Conservation (phyloP, 495 filamentous ascomycete genomes). For the Chaetomium tenue region DNA sequence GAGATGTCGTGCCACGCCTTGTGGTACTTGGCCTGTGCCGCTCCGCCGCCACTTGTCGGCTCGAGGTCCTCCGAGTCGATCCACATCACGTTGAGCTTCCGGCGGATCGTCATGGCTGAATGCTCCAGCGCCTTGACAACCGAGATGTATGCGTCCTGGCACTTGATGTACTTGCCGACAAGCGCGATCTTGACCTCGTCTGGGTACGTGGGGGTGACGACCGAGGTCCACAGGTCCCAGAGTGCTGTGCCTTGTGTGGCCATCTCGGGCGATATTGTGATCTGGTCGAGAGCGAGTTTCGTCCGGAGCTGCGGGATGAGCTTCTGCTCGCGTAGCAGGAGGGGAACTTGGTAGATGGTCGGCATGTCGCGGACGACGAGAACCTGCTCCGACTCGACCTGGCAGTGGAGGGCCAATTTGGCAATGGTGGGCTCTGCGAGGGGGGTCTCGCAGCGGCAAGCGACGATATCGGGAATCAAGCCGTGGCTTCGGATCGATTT, state of each 20-base stretch:
- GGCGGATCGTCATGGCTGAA: constrained; percentile 78
- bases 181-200: constrained; percentile 77
- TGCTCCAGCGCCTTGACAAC: constrained; percentile 87
- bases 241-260: constrained; percentile 57
- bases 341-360: constrained; percentile 87
- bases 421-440: constrained; percentile 72
- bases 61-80: constrained; percentile 86
- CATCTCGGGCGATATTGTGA: constrained; percentile 48
- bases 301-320: constrained; percentile 61
- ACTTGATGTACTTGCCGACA: constrained; percentile 85
- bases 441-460: constrained; percentile 78
- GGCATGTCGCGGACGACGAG: constrained; percentile 81
- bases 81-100: constrained; percentile 77
- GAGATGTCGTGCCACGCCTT: constrained; percentile 79
- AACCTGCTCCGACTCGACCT: constrained; percentile 77
- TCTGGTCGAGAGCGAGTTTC: constrained; percentile 58
- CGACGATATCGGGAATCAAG: constrained; percentile 80
- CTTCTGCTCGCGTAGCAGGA: constrained; percentile 79
- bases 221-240: constrained; percentile 73
- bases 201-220: constrained; percentile 50
- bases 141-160: constrained; percentile 76
- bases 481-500: constrained; percentile 76
- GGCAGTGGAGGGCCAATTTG: constrained; percentile 86
- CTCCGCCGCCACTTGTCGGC: constrained; percentile 47
- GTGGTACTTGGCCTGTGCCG: constrained; percentile 71